Conservation (phyloP, 345 rosid genomes). For the Aurinia saxatilis region DNA sequence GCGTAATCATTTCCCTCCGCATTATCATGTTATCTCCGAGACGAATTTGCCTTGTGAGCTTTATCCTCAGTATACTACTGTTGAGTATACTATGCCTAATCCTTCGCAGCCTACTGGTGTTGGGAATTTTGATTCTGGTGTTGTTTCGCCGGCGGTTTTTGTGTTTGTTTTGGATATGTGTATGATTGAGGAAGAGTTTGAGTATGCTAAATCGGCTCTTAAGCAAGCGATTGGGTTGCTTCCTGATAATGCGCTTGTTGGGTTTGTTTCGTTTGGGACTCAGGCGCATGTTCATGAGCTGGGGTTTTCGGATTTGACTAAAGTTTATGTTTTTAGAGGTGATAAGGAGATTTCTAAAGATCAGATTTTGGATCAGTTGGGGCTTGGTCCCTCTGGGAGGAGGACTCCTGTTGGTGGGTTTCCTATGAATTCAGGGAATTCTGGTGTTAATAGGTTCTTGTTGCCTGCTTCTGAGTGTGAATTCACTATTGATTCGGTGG, state of each 20-base stretch:
- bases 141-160: constrained; percentile 50
- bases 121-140: constrained; percentile 26
- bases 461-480: constrained; percentile 96
- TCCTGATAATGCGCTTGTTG: constrained; percentile 92
- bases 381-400: constrained; percentile 59
- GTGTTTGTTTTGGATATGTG: constrained; percentile 85
- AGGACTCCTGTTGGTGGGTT: constrained; percentile 46
- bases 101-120: constrained; percentile 44
- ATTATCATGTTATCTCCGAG: constrained; percentile 77
- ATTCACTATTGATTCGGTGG: constrained; percentile 73
- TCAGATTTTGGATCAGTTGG: constrained; percentile 84
- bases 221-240: constrained; percentile 85
- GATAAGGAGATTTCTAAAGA: constrained; percentile 77
- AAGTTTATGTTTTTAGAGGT: constrained; percentile 90
- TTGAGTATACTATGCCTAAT: constrained; percentile 51
- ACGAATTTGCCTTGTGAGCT: constrained; percentile 87
- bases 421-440: constrained; percentile 38
- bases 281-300: constrained; percentile 95
- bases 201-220: constrained; percentile 58
- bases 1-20: constrained; percentile 85
- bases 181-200: constrained; percentile 93
- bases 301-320: constrained; percentile 85
- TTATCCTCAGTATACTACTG: constrained; percentile 76
- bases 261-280: constrained; percentile 88
- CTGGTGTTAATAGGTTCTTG: constrained; percentile 68